Evolutionary conservation across 169 alveolate species (phyloP), one percentile per base, ranked within the genome.

Genomic region (Fabrea salina): DNA sequence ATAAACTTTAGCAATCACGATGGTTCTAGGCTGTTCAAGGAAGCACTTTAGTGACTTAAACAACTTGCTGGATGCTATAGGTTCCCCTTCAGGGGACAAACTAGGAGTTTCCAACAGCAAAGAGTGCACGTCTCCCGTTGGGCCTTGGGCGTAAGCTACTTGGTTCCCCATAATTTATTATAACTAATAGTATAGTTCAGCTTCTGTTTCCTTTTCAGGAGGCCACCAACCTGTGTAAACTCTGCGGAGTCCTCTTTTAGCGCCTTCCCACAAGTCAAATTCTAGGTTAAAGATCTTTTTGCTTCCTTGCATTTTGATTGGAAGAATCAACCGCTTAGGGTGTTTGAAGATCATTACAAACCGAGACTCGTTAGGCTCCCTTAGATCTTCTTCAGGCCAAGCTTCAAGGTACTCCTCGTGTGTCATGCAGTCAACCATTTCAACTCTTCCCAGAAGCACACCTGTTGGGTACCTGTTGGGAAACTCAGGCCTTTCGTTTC

Each of bases 401-500:
- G 40, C 40, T 6, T 74, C 82, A n/a, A 71, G 37, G 47, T 82
- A 89, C 57, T 89, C 86, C 5, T 84, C 90, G 27, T 54, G 40
- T 3, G 85, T 72, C 37, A 89, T 32, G 33, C 80, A 80, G 50
- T 87, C 90, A 27, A 83, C 49, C 35, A 89, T 39, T 47, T 89
- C 94, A 7, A 89, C 82, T 35, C 92, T 67, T 3, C 94, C 94
- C 11, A 89, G 32, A n/a, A 89, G 70, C 19, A 53, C 80, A 0
- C 91, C 88, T 0, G 92, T 89, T 2, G 89, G 85, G 64, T 89
- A 89, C 70, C 87, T 70, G 30, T 80, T 75, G 19, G 94, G 94
- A 72, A 89, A 84, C 8, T 66, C 68, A 39, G 94, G 92, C 75
- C 44, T 57, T 33, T 67, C 79, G 5, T 59, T 56, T 5, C 77